Base-by-base conservation (phyloP, 441 rosid genomes). In the Erysimum pusillum region DNA sequence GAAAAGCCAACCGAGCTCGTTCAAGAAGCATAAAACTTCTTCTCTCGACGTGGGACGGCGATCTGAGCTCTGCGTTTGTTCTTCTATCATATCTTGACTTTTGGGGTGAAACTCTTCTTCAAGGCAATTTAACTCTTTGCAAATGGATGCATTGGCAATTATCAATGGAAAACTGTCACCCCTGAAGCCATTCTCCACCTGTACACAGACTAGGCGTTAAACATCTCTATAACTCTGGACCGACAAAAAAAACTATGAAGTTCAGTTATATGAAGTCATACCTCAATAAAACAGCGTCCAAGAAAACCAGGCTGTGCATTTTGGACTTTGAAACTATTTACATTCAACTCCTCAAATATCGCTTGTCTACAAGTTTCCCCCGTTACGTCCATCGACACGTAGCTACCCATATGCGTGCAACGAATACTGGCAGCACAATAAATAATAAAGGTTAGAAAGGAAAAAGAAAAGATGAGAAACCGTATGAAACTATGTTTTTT, bases 1-100 rank as follows among this genome's bases (percentile, higher is more conserved):
- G 67, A 93, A 93, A 60, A 93, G 87, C 98, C 98, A 93, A 45
- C 98, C 98, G 57, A 93, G 97, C 81, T 93, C 98, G 54, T 93
- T 90, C 77, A 93, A 81, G 78, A 89, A 93, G 81, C 86, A 94
- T 56, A 89, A 51, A 72, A 83, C 79, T 81, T 90, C 91, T 74
- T 87, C 93, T 79, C 84, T 85, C 62, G 89, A 88, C 63, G 87
- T 86, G 10, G 84, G 85, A 79, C 75, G 36, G 31, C 25, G 62
- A 64, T 73, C 83, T 56, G 52, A 67, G 79, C 81, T 85, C 63
- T 77, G 83, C 54, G 67, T 76, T 57, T 78, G 86, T 59, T 87
- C 90, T 73, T 86, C 90, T 28, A 85, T 54, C 74, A 76, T 78
- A 66, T 73, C 79, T 69, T 78, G 63, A 74, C 81, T 57, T 65